Conservation (phyloP, 1,139 yeast genomes). For the Suhomyces kunorum region DNA sequence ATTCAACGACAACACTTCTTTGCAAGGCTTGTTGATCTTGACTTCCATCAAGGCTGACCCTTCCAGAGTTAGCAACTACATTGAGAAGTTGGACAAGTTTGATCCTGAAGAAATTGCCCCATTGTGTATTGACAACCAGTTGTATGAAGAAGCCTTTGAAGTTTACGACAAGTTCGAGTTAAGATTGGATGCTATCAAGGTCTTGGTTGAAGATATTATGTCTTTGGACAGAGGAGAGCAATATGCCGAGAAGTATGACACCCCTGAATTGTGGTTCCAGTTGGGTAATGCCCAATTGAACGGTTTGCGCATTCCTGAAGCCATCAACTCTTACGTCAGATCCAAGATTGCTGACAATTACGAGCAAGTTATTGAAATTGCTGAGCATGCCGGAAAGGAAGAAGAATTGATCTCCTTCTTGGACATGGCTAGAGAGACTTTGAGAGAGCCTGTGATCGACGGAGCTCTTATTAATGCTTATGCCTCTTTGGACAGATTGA, state of each 20-base stretch:
- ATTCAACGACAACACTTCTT: constrained; percentile 89
- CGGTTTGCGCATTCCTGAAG: constrained; percentile 89
- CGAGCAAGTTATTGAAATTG: constrained; percentile 89
- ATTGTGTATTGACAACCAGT: constrained; percentile 83
- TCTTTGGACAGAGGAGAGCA: constrained; percentile 93
- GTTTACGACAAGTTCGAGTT: constrained; percentile 85
- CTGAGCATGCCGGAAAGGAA: constrained; percentile 94
- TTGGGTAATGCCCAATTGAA: constrained; percentile 95
- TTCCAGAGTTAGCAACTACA: constrained; percentile 76
- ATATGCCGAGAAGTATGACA: constrained; percentile 87
- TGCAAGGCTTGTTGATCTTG: constrained; percentile 87
- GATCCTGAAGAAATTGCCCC: constrained; percentile 95
- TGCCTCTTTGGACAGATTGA: constrained; percentile 73
- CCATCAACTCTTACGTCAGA: constrained; percentile 83
- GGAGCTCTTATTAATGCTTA: constrained; percentile 87
- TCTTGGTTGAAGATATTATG: constrained; percentile 88
- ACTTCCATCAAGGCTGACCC: constrained; percentile 97
- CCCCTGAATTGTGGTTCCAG: constrained; percentile 89
- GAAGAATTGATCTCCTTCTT: constrained; percentile 88
- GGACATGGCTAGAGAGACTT: constrained; percentile 89
- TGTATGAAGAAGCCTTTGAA: constrained; percentile 92
- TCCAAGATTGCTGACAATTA: constrained; percentile 91
- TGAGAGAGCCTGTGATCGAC: constrained; percentile 91
- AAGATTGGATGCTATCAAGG: constrained; percentile 80
- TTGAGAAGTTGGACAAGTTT: constrained; percentile 86